Evolutionary conservation across 495 filamentous ascomycete genomes (phyloP), one percentile per base, ranked within the genome.

Genomic region (Viridothelium virens): DNA sequence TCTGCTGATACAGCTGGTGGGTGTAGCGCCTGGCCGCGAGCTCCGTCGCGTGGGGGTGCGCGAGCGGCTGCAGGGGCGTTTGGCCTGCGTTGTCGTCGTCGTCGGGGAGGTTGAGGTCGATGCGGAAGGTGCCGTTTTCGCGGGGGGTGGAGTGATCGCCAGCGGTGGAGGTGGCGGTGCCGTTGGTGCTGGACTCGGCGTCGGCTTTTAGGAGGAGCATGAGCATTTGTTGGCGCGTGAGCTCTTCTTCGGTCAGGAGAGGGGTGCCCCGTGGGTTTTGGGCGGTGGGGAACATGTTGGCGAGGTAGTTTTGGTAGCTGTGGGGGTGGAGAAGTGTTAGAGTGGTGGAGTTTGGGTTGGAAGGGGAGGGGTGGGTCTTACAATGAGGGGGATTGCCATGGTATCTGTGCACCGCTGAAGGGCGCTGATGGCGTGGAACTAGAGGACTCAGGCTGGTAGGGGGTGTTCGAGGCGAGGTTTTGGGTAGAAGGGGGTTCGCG

Each of bases 151-250:
- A 73, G 2, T 73, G 74, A 46, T 68, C 65, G n/a, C 68, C 68
- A 7, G 69, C 66, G 14, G 71, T 70, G 39, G 69, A 70, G 25
- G 68, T 64, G 16, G 61, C 67, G 2, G 71, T 66, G 31, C 67
- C 65, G 53, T 6, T 6, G 2, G 72, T 41, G 46, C 73, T 25
- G 25, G 25, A 70, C 31, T 64, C 56, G 38, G 70, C 66, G 53
- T 59, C 53, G 53, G 53, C 53, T 65, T 67, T 70, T 48, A 74
- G 66, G 18, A 77, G 70, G 53, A 74, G 68, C 68, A 70, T 70
- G 56, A 72, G 70, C 76, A 77, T 77, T 68, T 77, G 73, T 67
- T 71, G 70, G 25, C 72, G 71, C 37, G 74, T 72, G 65, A 74
- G 71, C 46, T 78, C 75, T 44, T 78, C 76, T 63, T 78, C 76